These are phyloP conservation scores for Diaporthe citriasiana DNA, from an alignment of 2,329 filamentous ascomycete species.

Conservation along the genomic window DNA sequence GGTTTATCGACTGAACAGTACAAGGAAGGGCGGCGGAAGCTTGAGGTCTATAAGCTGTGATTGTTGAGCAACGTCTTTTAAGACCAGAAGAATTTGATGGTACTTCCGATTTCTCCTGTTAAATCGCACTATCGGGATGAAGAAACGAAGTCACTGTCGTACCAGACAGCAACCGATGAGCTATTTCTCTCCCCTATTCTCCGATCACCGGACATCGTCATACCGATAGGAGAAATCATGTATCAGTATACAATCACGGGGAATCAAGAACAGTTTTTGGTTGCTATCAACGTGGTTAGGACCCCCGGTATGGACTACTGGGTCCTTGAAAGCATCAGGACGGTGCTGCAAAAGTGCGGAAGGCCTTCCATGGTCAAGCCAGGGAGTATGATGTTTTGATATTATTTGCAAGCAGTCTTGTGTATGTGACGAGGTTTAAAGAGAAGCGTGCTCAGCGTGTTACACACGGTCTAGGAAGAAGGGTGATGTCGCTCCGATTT, in stretches of 20 bases:
- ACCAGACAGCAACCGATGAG: conserved; percentile 26
- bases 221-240: conserved; percentile 52
- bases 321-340: background rate
- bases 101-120: conserved; percentile 16
- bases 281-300: background rate
- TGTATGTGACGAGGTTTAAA: too few relatives aligned
- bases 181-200: conserved; percentile 46
- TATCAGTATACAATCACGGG: conserved; percentile 51
- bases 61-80: background rate
- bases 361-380: background rate
- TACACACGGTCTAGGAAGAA: too few relatives aligned
- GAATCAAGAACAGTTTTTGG: background rate
- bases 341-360: background rate
- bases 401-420: too few relatives aligned
- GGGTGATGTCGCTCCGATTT: too few relatives aligned
- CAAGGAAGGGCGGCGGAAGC: background rate
- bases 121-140: conserved; percentile 30
- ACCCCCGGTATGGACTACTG: background rate
- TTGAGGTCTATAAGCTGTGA: background rate
- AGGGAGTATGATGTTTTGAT: background rate
- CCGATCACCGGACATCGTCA: conserved; percentile 49
- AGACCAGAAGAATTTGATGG: background rate
- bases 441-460: too few relatives aligned
- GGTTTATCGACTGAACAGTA: background rate
- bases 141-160: background rate